Evolutionary conservation across 495 filamentous ascomycete species (phyloP), one percentile per base, ranked within the genome.

Genomic region (Talaromyces thailandensis): DNA sequence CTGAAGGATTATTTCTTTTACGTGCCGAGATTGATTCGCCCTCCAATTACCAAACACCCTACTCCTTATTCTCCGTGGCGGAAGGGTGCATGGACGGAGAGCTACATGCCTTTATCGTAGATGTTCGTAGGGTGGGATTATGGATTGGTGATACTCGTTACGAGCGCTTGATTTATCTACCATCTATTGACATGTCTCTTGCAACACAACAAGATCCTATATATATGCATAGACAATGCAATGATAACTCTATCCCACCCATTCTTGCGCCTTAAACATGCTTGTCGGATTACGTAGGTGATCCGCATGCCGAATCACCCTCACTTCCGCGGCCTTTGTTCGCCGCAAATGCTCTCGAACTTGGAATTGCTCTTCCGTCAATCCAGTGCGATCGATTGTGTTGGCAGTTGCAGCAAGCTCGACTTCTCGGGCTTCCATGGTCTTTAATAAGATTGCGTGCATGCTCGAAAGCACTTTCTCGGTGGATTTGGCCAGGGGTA

Each of bases 41-140:
- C 83, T 79, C 83, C 86, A 84, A 89, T 93, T 96, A 96, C 90
- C 92, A 94, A 96, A 90, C 91, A 91, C 88, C 79, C 76, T 75
- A 57, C 64, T 80, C 71, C 74, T 76, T 81, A 40, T 40, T 77
- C 70, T 69, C 78, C 63, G 78, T 85, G 83, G 84, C 74, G 78
- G 77, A 64, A 78, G 77, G 83, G 91, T 96, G 92, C 89, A 93
- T 96, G 89, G 86, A 92, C 87, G 85, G 83, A 78, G 76, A 86
- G 86, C 81, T 80, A 96, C 86, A 96, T 69, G 43, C 43, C 53
- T 73, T 68, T n/a, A n/a, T 59, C 53, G 61, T 56, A 56, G 23
- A 35, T 50, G 9, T 31, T 61, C 24, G 35, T 50, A 61, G 59
- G 21, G 4, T 43, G 21, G 57, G 14, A 26, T 31, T n/a, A 21